These are phyloP conservation scores for Ploettnerulaceae sp. DNA, from an alignment of 2,329 filamentous ascomycete species.

Conservation along the genomic window DNA sequence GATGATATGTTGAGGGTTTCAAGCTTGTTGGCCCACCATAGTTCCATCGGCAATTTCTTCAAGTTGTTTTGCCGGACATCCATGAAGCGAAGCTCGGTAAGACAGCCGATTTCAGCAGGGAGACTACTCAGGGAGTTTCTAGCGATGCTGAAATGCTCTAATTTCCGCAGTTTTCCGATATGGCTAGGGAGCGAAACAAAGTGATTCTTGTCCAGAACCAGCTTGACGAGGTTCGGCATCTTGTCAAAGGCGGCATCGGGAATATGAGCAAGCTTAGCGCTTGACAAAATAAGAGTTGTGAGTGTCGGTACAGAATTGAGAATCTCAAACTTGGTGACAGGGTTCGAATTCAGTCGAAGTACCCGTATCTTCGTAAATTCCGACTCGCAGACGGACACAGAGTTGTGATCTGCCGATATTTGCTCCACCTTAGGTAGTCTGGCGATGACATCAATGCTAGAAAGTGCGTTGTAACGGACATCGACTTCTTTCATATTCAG, in stretches of 20 bases:
- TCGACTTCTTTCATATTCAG: constrained; percentile 83
- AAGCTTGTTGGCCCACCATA: constrained; percentile 92
- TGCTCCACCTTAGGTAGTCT: constrained; percentile 82
- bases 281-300: constrained; percentile 82
- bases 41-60: constrained; percentile 77
- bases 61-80: constrained; percentile 94
- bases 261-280: constrained; percentile 84
- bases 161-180: constrained; percentile 73
- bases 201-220: constrained; percentile 91
- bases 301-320: constrained; percentile 71
- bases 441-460: constrained; percentile 82
- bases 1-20: constrained; percentile 94
- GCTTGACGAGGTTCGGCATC: constrained; percentile 78
- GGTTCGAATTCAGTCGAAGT: constrained; percentile 89
- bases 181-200: constrained; percentile 84
- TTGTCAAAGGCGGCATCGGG: constrained; percentile 82
- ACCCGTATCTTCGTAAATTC: constrained; percentile 81
- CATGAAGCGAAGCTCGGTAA: constrained; percentile 77
- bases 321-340: constrained; percentile 89
- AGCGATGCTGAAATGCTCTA: constrained; percentile 91
- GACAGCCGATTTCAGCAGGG: constrained; percentile 80
- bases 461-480: constrained; percentile 86
- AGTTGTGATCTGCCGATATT: constrained; percentile 86
- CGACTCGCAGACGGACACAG: constrained; percentile 82
- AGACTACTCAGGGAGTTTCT: constrained; percentile 83